Conservation (phyloP, 2,329 filamentous ascomycete genomes). For the Cryphonectria carpinicola region DNA sequence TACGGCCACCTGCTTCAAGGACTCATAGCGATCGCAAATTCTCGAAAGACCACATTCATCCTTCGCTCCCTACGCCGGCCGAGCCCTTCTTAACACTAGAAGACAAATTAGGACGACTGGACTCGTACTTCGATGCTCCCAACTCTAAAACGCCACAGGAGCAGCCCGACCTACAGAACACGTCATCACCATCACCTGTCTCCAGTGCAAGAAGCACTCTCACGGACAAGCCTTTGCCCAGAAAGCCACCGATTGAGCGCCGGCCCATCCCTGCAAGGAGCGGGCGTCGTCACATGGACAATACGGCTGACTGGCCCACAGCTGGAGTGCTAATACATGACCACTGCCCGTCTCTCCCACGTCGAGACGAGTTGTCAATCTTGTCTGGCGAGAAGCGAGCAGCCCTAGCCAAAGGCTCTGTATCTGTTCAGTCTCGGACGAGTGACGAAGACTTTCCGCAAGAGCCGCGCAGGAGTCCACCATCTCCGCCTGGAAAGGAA, state of each 20-base stretch:
- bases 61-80: constrained; percentile 21
- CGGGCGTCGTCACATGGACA: constrained; percentile 28
- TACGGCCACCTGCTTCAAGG: background rate
- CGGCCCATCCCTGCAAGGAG: constrained; percentile 25
- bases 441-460: background rate
- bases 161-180: constrained; percentile 3
- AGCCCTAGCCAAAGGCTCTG: no score
- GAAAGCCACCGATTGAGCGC: constrained; percentile 9
- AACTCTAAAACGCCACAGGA: background rate
- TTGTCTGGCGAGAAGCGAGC: background rate
- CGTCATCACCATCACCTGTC: constrained; percentile 7
- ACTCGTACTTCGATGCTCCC: constrained; percentile 26
- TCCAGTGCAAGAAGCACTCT: background rate
- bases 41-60: constrained; percentile 25
- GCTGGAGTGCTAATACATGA: constrained; percentile 30
- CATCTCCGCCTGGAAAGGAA: constrained; percentile 10
- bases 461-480: background rate
- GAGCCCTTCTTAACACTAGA: constrained; percentile 24
- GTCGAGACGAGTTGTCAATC: background rate
- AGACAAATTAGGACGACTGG: constrained; percentile 23
- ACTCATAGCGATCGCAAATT: constrained; percentile 19
- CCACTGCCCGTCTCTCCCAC: constrained; percentile 7
- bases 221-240: constrained; percentile 15
- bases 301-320: constrained; percentile 30
- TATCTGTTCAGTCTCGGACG: background rate